Conservation (phyloP, 371 early-diverging fungal genomes). For the Mortierella sp. region DNA sequence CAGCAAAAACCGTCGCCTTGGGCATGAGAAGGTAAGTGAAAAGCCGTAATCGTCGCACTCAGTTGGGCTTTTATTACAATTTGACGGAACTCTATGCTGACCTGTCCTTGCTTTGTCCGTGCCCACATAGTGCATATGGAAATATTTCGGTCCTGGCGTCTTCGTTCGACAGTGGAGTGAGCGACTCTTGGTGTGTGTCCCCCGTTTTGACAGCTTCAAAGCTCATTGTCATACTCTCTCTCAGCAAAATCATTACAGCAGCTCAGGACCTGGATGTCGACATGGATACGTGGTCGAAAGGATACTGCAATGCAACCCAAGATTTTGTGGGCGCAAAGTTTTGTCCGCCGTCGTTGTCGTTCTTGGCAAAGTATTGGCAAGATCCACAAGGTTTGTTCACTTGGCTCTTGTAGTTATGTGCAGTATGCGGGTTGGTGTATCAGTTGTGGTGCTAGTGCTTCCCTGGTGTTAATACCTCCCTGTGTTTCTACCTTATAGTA, state of each 20-base stretch:
- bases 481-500: constrained; percentile 13
- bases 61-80: not conserved
- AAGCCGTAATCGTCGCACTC: not conserved
- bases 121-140: constrained; percentile 61
- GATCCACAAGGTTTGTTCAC: constrained; percentile 76
- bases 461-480: not conserved
- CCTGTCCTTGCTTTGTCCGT: too few relatives aligned
- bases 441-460: not conserved
- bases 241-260: constrained; percentile 65
- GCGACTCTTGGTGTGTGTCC: constrained; percentile 71
- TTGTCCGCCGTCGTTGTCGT: constrained; percentile 78
- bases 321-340: constrained; percentile 65
- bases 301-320: constrained; percentile 63
- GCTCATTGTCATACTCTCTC: constrained; percentile 68
- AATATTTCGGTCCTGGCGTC: constrained; percentile 69
- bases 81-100: not conserved
- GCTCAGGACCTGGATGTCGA: constrained; percentile 56
- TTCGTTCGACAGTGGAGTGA: constrained; percentile 54
- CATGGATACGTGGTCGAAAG: constrained; percentile 33
- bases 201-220: constrained; percentile 72
- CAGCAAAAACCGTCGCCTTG: constrained; percentile 57
- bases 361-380: constrained; percentile 88
- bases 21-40: constrained; percentile 74
- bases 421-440: not conserved
- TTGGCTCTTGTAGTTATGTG: not conserved